Base-by-base conservation (phyloP, 495 filamentous ascomycete genomes). In the Lasiosphaeris hirsuta region DNA sequence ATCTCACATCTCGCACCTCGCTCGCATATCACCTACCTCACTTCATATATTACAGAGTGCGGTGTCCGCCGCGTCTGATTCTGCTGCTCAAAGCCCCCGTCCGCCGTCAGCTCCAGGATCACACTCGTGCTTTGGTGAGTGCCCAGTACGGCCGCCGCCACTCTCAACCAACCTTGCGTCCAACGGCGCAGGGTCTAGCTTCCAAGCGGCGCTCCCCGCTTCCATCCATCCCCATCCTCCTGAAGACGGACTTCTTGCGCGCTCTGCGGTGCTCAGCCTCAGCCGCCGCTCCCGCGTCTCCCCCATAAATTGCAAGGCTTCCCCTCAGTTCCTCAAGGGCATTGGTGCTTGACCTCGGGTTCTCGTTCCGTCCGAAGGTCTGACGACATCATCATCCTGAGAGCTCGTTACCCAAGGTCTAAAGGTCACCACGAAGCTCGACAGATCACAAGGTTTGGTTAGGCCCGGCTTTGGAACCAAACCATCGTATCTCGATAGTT, bases 241-340 rank as follows among this genome's bases (percentile, higher is more conserved):
- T 37, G 4, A 13, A 40, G 19, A 34, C 46, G 19, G 49, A 52
- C 39, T 37, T 34, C 18, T 34, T 10, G 14, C 10, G 9, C 2
- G 37, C n/a, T 17, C 37, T 15, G 18, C 30, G 47, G 7, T 53
- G 46, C 60, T 62, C 60, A 62, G 50, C 60, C 59, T 50, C 43
- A 45, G 56, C 60, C 60, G 60, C 60, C 56, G 39, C 54, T 43
- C 47, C 60, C 60, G 60, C 60, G 51, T 47, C 52, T 30, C 38
- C 46, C 19, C 23, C 23, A 30, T 30, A 30, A 30, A 30, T 30
- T 30, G 23, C 23, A 30, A 30, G 23, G 23, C 23, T 30, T 30
- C 23, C 23, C 23, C 23, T 30, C 23, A 5, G 23, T 30, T 30
- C 23, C 5, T 30, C 23, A 30, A 30, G 23, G 23, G 5, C 23